Evolutionary conservation across 192 early-diverging fungal species (phyloP), one percentile per base, ranked within the genome.

Genomic region (Obelidium mucronatum): DNA sequence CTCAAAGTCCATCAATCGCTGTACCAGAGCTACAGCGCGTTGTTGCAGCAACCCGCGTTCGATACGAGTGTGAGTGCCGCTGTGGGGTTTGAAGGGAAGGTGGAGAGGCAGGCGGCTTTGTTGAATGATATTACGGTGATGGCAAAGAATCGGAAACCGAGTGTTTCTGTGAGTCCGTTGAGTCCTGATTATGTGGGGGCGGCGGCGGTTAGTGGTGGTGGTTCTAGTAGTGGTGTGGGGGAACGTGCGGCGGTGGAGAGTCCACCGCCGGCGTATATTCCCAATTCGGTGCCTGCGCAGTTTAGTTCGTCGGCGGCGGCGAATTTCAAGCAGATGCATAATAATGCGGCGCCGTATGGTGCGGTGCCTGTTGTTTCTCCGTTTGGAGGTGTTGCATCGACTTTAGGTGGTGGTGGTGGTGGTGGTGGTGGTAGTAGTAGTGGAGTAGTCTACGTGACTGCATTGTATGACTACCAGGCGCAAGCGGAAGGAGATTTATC

Each of bases 381-480:
- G 8, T 5, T 24, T 5, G 8, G 26, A 58, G 8, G 11, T 5
- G 69, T 60, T 26, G 40, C 66, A 56, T 11, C 4, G 6, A 8
- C 6, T 15, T n/a, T n/a, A n/a, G n/a, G n/a, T n/a, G n/a, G n/a
- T n/a, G n/a, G n/a, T n/a, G n/a, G n/a, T n/a, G n/a, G n/a, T n/a
- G n/a, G n/a, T n/a, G n/a, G n/a, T n/a, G n/a, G n/a, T n/a, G n/a
- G n/a, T n/a, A n/a, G n/a, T n/a, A n/a, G n/a, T n/a, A n/a, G n/a
- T n/a, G n/a, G n/a, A n/a, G n/a, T n/a, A n/a, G n/a, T n/a, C n/a
- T n/a, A n/a, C n/a, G 76, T 77, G 26, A 67, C 66, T 40, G 97
- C 97, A 1, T 69, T 94, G 75, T 98, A 94, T 68, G 93, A 97
- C 80, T 98, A 93, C 82, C 80, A 82, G 13, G 94, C 92, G 1